A percentile compares a stretch with the other conserved stretches of the same genome.
Evolutionary conservation across 192 early-diverging fungal species (phyloP).

Genomic region (Backusella luteola): DNA sequence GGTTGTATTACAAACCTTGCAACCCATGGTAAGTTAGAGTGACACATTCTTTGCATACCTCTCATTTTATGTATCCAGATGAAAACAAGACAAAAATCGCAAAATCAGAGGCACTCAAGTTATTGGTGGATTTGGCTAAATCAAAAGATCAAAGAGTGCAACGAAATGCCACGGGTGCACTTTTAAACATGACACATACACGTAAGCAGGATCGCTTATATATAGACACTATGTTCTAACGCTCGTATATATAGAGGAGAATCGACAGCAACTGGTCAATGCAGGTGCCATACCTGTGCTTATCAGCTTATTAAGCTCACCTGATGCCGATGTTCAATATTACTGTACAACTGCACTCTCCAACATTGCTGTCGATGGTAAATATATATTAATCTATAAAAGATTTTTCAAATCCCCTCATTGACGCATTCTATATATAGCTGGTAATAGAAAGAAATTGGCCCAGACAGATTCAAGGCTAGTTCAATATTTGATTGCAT

Average conservation of each 20-base stretch:
- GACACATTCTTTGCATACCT: too few relatives aligned
- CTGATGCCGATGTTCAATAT: conserved; percentile 86
- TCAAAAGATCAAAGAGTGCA: conserved; percentile 84
- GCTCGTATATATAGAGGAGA: conserved; percentile 49
- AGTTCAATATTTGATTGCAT: conserved; percentile 71
- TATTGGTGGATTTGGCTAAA: conserved; percentile 69
- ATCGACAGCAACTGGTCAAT: conserved; percentile 78
- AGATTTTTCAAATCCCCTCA: too few relatives aligned
- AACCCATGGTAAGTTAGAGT: conserved; percentile 57
- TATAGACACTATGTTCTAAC: not conserved
- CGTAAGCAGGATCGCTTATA: conserved; percentile 13
- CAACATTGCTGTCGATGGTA: conserved; percentile 84
- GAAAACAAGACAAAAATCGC: conserved; percentile 90
- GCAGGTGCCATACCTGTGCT: conserved; percentile 83
- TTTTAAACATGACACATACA: conserved; percentile 92
- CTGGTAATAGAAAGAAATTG: conserved; percentile 59
- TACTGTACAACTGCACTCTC: conserved; percentile 87
- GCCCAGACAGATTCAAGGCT: conserved; percentile 72
- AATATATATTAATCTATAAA: too few relatives aligned
- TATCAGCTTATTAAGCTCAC: conserved; percentile 69
- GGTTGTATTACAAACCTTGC: conserved; percentile 94
- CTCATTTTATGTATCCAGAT: conserved; percentile 41
- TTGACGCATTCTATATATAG: not conserved
- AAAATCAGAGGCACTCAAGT: conserved; percentile 75
- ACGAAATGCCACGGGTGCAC: conserved; percentile 86